A percentile compares a stretch with the other conserved stretches of the same genome.
Evolutionary conservation across 352 stramenopile species (phyloP).

Genomic region (Thalassiosira sp.): DNA sequence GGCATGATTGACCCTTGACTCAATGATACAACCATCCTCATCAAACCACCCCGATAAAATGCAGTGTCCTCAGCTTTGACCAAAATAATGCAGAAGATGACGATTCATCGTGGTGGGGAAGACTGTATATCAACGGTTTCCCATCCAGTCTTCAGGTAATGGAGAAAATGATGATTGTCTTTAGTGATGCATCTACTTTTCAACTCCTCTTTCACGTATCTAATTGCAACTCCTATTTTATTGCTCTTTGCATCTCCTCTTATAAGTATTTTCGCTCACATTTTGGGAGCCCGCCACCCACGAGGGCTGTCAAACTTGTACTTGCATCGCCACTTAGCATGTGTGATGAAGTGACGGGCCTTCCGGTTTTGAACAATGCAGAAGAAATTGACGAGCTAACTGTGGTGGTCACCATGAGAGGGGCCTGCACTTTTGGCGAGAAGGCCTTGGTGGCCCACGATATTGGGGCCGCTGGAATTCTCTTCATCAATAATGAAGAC

Average conservation of each 20-base stretch:
- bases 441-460: slow-evolving; percentile 18
- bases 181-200: too few relatives aligned
- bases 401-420: slow-evolving; percentile 27
- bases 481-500: slow-evolving; percentile 27
- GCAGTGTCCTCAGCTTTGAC: slow-evolving; percentile 54
- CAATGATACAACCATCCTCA: too few relatives aligned
- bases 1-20: too few relatives aligned
- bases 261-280: slow-evolving; percentile 45
- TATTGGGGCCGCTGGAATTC: slow-evolving; percentile 23
- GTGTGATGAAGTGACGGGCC: slow-evolving; percentile 31
- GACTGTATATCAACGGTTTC: slow-evolving; percentile 35
- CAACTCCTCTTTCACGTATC: too few relatives aligned
- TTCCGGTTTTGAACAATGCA: slow-evolving; percentile 20
- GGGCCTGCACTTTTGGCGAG: slow-evolving; percentile 27
- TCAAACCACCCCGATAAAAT: too few relatives aligned
- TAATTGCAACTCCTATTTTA: too few relatives aligned
- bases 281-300: slow-evolving; percentile 24
- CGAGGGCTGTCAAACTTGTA: slow-evolving; percentile 16
- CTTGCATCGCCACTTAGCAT: slow-evolving; percentile 31
- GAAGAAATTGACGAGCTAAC: slow-evolving; percentile 16
- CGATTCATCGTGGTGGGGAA: slow-evolving; percentile 23
- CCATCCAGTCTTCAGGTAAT: too few relatives aligned
- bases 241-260: too few relatives aligned
- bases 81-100: slow-evolving; percentile 14
- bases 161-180: too few relatives aligned